Evolutionary conservation across 306 rosid genomes (phyloP), one percentile per base, ranked within the genome.

Genomic region (Vicia faba): DNA sequence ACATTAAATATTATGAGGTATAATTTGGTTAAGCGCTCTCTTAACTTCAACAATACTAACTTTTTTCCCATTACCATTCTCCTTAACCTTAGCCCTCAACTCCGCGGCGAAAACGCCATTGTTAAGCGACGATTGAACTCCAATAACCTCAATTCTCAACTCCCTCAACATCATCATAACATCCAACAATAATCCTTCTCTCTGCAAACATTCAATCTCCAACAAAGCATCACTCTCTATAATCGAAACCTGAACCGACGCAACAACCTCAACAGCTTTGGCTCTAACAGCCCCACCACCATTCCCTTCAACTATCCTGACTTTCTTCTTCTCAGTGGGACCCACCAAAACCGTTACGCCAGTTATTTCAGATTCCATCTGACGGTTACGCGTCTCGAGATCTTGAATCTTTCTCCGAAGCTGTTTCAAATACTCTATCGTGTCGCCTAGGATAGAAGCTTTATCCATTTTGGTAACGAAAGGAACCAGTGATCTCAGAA

Each of bases 381-480:
- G 82, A 4, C 82, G 76, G 73, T 78, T 79, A 46, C 84, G 81
- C 0, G 87, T 68, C 75, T 93, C 99, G 0, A 93, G 88, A 14
- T 93, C 96, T 39, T 90, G 88, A 25, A 93, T 81, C 75, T 84
- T 88, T 48, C 87, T 79, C 0, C 88, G 81, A 2, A 93, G 62
- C 50, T 90, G 97, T 59, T 93, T 88, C 31, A 93, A 71, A 31
- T 93, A 93, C 74, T 93, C 97, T n/a, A 93, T 88, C 0, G 99
- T 88, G 71, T 93, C 99, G 0, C 97, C 99, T 28, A 93, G 25
- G 35, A 93, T 90, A 0, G 99, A 93, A 2, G 97, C 96, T 54
- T 93, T 86, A 83, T 93, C 99, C 97, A 90, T 93, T 71, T 88
- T 93, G 12, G 99, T 93, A 16, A 88, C 92, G 39, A 93, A 93